These are phyloP conservation scores for Pleurotus salmoneostramineus DNA, from an alignment of 768 basidiomycete genomes.

Conservation along the genomic window DNA sequence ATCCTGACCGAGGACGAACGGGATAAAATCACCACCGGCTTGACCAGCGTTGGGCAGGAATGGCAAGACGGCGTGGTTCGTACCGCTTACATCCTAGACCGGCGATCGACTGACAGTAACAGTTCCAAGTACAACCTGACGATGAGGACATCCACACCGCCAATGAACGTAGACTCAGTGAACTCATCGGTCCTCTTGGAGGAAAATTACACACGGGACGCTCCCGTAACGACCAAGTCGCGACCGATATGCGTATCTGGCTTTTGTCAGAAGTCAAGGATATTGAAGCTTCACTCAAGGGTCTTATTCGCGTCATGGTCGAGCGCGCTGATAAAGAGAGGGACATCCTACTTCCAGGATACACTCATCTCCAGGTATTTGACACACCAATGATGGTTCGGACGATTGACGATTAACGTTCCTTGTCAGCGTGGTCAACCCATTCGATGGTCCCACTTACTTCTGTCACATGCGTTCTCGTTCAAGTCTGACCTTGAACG, in stretches of 20 bases:
- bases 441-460: slow-evolving; percentile 96
- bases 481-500: slow-evolving; percentile 89
- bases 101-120: background rate
- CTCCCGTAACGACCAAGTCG: slow-evolving; percentile 97
- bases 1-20: slow-evolving; percentile 82
- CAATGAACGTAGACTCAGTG: slow-evolving; percentile 91
- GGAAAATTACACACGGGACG: slow-evolving; percentile 98
- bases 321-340: slow-evolving; percentile 93
- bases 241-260: slow-evolving; percentile 98
- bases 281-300: slow-evolving; percentile 67
- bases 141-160: slow-evolving; percentile 99
- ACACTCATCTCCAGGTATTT: slow-evolving; percentile 91
- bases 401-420: background rate
- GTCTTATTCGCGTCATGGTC: slow-evolving; percentile 82
- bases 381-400: slow-evolving; percentile 9
- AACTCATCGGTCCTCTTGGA: slow-evolving; percentile 87
- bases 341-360: slow-evolving; percentile 88
- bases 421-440: slow-evolving; percentile 85
- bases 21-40: slow-evolving; percentile 65
- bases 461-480: slow-evolving; percentile 93
- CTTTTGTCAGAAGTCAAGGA: slow-evolving; percentile 72
- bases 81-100: slow-evolving; percentile 7
- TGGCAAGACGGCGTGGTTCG: slow-evolving; percentile 78
- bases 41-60: slow-evolving; percentile 73
- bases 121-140: slow-evolving; percentile 80